phyloP scores from a whole-genome alignment of 2,329 filamentous ascomycete genomes.

The Neofusicoccum cordaticola region DNA sequence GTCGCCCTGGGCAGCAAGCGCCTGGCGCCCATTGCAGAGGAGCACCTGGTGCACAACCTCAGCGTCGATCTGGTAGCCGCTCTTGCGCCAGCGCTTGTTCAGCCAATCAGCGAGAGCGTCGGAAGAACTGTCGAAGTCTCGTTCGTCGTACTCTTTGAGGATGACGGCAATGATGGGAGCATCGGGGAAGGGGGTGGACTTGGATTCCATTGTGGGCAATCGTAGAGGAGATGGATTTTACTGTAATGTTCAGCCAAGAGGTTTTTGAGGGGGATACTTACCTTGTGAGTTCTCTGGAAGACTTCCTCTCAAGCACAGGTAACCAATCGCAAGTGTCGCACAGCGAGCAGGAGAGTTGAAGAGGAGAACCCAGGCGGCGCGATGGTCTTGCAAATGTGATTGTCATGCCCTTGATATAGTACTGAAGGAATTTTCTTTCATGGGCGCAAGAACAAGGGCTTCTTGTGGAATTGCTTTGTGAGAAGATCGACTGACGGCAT shows the following conservation, averaged over 20 bases:
- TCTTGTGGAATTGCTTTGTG: not conserved
- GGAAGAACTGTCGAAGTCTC: constrained; percentile 4
- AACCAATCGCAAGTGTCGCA: not conserved
- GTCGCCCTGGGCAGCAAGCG: not conserved
- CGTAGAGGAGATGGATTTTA: too few species aligned
- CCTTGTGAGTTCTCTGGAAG: not conserved
- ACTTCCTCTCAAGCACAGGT: not conserved
- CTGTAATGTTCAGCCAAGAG: too few species aligned
- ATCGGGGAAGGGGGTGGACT: not conserved
- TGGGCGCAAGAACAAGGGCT: not conserved
- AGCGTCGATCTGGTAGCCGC: not conserved
- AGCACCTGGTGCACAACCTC: constrained; percentile 4
- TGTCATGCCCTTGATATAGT: not conserved
- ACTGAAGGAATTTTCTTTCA: not conserved
- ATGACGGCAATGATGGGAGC: not conserved
- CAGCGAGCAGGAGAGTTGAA: not conserved
- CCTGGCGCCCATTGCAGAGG: not conserved
- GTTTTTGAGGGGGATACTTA: not conserved
- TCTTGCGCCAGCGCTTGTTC: constrained; percentile 15
- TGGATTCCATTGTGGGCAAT: not conserved
- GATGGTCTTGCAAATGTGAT: not conserved
- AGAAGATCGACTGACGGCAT: not conserved
- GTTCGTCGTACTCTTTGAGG: constrained; percentile 10
- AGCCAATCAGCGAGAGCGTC: constrained; percentile 9
- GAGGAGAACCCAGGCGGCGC: not conserved